Evolutionary conservation across 768 basidiomycete species (phyloP).

Genomic region (Lactarius hengduanensis): DNA sequence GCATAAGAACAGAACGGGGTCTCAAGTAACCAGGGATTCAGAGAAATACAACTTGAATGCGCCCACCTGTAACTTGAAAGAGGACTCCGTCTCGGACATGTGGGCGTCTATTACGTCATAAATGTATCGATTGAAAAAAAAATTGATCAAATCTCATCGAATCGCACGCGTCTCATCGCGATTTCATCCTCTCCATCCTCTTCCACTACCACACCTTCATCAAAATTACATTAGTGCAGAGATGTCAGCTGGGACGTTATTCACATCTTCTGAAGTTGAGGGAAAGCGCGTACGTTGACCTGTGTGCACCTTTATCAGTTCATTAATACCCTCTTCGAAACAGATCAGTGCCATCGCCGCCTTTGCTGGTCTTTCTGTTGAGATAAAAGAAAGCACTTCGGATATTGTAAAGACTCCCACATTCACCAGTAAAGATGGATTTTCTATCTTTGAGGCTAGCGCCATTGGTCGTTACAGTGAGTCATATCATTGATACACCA

Average conservation of each 20-base stretch:
- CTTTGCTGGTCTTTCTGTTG: constrained; percentile 55
- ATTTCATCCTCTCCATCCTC: constrained; percentile 29
- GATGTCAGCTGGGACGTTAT: constrained; percentile 68
- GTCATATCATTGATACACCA: constrained; percentile 38
- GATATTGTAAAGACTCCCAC: constrained; percentile 83
- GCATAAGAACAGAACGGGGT: too few relatives aligned
- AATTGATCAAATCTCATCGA: constrained; percentile 23
- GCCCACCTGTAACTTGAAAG: too few relatives aligned
- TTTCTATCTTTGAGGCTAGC: constrained; percentile 71
- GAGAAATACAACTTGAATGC: too few relatives aligned
- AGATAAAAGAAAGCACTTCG: constrained; percentile 51
- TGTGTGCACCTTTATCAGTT: neutral
- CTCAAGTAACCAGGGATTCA: too few relatives aligned
- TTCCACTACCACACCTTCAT: constrained; percentile 21
- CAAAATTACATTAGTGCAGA: constrained; percentile 30
- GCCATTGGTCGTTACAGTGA: constrained; percentile 89
- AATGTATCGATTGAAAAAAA: constrained; percentile 19
- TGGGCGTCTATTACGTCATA: constrained; percentile 15
- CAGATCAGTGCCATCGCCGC: constrained; percentile 60
- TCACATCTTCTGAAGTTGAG: constrained; percentile 42
- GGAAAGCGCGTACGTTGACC: constrained; percentile 50
- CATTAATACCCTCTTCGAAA: neutral
- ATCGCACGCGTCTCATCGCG: constrained; percentile 28
- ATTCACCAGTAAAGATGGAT: constrained; percentile 71
- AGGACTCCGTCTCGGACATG: too few relatives aligned